A percentile compares a stretch with the other conserved stretches of the same genome.
These are phyloP conservation scores for Aspergillus tanneri DNA, from an alignment of 2,329 filamentous ascomycete genomes.

Conservation along the genomic window DNA sequence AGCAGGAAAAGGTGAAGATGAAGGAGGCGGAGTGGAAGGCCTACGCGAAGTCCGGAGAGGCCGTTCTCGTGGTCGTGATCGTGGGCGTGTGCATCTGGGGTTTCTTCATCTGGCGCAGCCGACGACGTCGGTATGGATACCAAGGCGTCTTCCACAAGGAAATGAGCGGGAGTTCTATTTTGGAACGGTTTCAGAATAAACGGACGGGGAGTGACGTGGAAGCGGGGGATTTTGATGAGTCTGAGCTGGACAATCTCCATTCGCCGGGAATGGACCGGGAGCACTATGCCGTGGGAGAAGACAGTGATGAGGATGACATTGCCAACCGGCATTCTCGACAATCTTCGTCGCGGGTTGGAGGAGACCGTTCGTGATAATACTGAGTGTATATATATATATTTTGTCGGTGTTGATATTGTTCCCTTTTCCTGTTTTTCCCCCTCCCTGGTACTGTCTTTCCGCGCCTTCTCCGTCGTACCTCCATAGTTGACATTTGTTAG, in stretches of 20 bases:
- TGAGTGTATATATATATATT: conserved; percentile 1
- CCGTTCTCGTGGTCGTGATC: conserved; percentile 77
- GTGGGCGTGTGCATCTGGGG: conserved; percentile 73
- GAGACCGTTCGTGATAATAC: conserved; percentile 7
- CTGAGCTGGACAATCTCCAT: conserved; percentile 58
- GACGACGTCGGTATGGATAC: conserved; percentile 49
- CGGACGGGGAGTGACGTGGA: conserved; percentile 53
- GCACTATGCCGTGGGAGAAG: conserved; percentile 52
- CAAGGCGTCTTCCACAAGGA: conserved; percentile 46
- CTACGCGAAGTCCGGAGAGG: conserved; percentile 82
- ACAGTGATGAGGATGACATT: conserved; percentile 41
- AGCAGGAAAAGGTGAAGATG: conserved; percentile 69
- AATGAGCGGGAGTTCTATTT: conserved; percentile 40
- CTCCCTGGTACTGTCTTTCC: neutral
- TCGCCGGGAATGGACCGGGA: conserved; percentile 34
- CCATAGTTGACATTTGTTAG: conserved; percentile 1
- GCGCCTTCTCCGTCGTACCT: neutral
- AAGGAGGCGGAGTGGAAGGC: conserved; percentile 84
- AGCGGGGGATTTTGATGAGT: conserved; percentile 62
- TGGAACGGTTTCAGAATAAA: conserved; percentile 51
- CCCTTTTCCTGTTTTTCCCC: conserved; percentile 6
- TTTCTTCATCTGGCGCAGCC: conserved; percentile 63
- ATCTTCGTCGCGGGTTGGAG: conserved; percentile 8
- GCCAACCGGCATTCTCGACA: conserved; percentile 13
- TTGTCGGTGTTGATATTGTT: conserved; percentile 9